phyloP scores from a whole-genome alignment of 257 asterid genomes.

The Solanum tarijense region DNA sequence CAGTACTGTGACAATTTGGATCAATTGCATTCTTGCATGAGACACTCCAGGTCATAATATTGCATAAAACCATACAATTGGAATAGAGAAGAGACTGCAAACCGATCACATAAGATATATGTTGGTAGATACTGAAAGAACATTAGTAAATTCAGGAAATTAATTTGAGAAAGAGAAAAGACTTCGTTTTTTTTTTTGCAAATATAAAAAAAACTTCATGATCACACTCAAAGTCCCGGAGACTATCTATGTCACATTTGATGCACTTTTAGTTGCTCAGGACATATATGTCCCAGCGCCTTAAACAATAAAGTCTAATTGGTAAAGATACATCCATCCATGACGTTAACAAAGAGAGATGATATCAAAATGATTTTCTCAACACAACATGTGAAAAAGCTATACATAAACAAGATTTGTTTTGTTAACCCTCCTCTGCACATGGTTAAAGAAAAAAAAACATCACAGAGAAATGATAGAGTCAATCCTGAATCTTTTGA shows the following conservation, averaged over 20 bases:
- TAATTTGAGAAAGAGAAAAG: neutral
- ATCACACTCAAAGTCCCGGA: too few relatives aligned
- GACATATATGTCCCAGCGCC: too few relatives aligned
- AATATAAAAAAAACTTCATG: too few relatives aligned
- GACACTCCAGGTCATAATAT: conserved; percentile 44
- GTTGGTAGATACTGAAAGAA: conserved; percentile 42
- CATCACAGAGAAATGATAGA: neutral
- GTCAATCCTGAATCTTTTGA: neutral
- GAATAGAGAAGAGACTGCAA: conserved; percentile 35
- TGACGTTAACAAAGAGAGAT: too few relatives aligned
- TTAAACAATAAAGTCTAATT: too few relatives aligned
- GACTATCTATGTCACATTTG: too few relatives aligned
- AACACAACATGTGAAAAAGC: too few relatives aligned
- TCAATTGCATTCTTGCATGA: conserved; percentile 25
- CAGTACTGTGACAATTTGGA: conserved; percentile 25
- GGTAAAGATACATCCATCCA: too few relatives aligned
- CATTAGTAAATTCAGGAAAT: neutral
- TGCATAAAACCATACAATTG: conserved; percentile 47
- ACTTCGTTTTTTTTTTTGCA: neutral
- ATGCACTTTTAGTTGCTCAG: too few relatives aligned
- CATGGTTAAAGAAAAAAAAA: neutral
- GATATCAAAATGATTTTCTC: too few relatives aligned
- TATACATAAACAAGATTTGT: neutral
- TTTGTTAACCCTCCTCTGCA: neutral
- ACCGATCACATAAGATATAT: conserved; percentile 37